Evolutionary conservation across 2,329 filamentous ascomycete genomes (phyloP).

Genomic region (Incumbomyces lentus): DNA sequence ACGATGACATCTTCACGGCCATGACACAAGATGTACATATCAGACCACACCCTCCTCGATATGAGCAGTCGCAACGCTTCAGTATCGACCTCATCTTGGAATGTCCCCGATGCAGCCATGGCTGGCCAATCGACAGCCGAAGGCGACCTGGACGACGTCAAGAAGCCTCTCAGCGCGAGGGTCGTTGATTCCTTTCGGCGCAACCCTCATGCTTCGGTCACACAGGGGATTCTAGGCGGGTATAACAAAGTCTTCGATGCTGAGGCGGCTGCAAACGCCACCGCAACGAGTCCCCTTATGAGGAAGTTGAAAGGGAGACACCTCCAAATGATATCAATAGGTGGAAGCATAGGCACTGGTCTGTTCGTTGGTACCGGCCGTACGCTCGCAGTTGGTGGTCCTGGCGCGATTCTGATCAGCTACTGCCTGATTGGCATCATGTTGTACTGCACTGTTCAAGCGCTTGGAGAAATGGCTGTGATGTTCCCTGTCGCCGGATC

Average conservation of each 20-base stretch:
- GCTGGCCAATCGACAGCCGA: slow-evolving; percentile 14
- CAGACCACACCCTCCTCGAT: not conserved
- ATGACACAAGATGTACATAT: not conserved
- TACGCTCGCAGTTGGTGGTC: slow-evolving; percentile 54
- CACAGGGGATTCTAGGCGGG: slow-evolving; percentile 8
- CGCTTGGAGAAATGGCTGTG: slow-evolving; percentile 82
- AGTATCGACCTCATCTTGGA: not conserved
- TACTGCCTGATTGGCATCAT: slow-evolving; percentile 72
- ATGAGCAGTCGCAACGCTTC: not conserved
- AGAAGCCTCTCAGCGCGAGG: slow-evolving; percentile 14
- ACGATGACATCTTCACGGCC: no score
- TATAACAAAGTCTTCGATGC: slow-evolving; percentile 20
- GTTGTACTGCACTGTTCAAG: slow-evolving; percentile 86
- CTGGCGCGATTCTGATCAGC: slow-evolving; percentile 67
- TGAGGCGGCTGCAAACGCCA: slow-evolving; percentile 22
- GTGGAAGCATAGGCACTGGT: slow-evolving; percentile 82
- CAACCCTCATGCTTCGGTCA: slow-evolving; percentile 23
- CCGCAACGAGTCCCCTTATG: slow-evolving; percentile 22
- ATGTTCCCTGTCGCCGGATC: slow-evolving; percentile 84
- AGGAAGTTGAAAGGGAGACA: slow-evolving; percentile 24
- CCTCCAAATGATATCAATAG: slow-evolving; percentile 53
- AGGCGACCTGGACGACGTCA: slow-evolving; percentile 14
- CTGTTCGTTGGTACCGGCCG: slow-evolving; percentile 76
- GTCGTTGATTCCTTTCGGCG: slow-evolving; percentile 24
- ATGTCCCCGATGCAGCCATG: slow-evolving; percentile 6